Conservation (phyloP, 805 yeast genomes). For the Zygoascus flipseniorum region DNA sequence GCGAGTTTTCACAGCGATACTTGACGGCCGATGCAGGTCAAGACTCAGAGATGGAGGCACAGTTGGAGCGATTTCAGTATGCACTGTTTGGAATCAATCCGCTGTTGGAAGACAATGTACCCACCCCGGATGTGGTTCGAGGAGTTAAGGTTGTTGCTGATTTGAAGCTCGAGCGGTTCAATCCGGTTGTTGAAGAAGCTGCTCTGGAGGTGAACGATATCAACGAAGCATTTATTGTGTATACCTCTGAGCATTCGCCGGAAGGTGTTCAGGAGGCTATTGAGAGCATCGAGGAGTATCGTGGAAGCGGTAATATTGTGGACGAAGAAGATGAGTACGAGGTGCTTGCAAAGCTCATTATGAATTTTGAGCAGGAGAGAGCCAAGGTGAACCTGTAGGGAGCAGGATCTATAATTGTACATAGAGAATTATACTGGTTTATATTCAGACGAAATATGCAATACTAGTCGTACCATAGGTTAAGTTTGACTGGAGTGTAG, state of each 20-base stretch:
- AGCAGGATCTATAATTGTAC: background rate
- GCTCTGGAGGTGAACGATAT: conserved; percentile 19
- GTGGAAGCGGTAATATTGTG: conserved; percentile 32
- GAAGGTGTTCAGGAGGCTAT: conserved; percentile 35
- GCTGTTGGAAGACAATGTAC: conserved; percentile 48
- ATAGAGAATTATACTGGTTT: background rate
- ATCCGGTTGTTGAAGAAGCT: conserved; percentile 4
- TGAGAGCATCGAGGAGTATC: conserved; percentile 36
- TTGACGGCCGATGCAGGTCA: conserved; percentile 44
- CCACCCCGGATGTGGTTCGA: conserved; percentile 49
- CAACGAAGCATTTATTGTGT: conserved; percentile 42
- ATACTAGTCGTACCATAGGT: too few relatives aligned
- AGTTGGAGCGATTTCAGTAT: conserved; percentile 67
- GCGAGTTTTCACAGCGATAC: conserved; percentile 52
- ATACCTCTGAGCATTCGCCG: conserved; percentile 37
- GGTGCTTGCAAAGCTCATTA: conserved; percentile 23
- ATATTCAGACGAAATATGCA: background rate
- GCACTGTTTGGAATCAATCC: conserved; percentile 82
- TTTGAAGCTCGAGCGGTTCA: conserved; percentile 52
- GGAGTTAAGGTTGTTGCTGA: conserved; percentile 67
- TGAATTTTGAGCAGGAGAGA: conserved; percentile 10
- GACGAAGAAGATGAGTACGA: conserved; percentile 19
- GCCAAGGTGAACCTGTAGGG: background rate
- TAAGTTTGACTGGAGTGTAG: too few relatives aligned
- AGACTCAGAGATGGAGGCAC: conserved; percentile 55